Evolutionary conservation across 805 yeast species (phyloP), one percentile per base, ranked within the genome.

Genomic region (Saturnispora sanitii): DNA sequence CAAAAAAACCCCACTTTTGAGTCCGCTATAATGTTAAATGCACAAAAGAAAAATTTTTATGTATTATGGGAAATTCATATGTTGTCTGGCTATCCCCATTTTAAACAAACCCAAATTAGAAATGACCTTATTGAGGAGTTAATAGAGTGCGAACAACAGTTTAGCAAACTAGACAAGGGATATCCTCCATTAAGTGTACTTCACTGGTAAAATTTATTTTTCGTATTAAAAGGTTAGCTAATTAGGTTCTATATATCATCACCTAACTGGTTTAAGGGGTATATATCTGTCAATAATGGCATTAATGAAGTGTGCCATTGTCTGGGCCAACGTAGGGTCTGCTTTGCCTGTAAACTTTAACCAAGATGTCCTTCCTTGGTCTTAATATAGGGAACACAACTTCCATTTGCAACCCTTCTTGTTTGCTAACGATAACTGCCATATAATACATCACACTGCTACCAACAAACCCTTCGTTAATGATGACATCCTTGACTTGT

Each of bases 401-500:
- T 8, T 55, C 43, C 46, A 58, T 48, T 18, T 49, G 42, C 18
- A 49, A 38, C 5, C 46, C 49, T 13, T 50, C 27, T 2, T n/a
- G n/a, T 8, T 36, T 26, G 20, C 15, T 67, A 15, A 77, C 70
- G 27, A 82, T 61, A 4, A 82, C 62, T 32, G 79, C 75, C 55
- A 83, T 60, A 52, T 82, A 79, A 54, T 69, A 79, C 2, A 79
- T 64, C 8, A 82, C 85, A 46, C 77, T 78, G 46, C 76, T 71
- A 5, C 80, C 80, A 41, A 67, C 67, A 54, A 84, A 82, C 0
- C 83, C 88, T 56, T 84, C 94, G 53, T 82, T 82, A 20, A 84
- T 77, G 0, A 81, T 72, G 9, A 83, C 56, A 55, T 82, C 90
- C 4, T 72, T 68, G 38, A 83, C 67, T 34, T 65, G 64, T 35